Evolutionary conservation across 108 stramenopile species (phyloP).

Genomic region (Discostella pseudostelligera): DNA sequence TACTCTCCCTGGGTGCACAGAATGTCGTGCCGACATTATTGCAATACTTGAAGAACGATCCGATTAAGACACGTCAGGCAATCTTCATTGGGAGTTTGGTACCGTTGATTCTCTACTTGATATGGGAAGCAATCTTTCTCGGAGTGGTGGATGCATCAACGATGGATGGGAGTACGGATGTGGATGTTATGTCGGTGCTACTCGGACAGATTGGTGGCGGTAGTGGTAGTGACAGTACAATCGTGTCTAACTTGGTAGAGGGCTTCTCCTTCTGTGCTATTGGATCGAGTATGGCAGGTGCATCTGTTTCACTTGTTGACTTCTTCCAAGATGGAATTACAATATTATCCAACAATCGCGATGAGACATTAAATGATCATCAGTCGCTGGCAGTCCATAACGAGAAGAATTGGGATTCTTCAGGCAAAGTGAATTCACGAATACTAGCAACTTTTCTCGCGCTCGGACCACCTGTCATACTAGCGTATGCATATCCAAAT

Average conservation of each 20-base stretch:
- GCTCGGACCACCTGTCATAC: constrained; percentile 36
- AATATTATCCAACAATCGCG: not conserved
- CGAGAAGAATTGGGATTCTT: not conserved
- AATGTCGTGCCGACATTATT: constrained; percentile 52
- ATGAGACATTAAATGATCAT: not conserved
- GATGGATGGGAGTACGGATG: constrained; percentile 4
- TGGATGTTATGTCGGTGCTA: constrained; percentile 33
- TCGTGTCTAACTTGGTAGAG: constrained; percentile 36
- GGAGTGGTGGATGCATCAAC: constrained; percentile 37
- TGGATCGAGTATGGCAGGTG: constrained; percentile 53
- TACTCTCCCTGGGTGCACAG: constrained; percentile 50
- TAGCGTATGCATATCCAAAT: constrained; percentile 40
- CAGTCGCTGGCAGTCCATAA: not conserved
- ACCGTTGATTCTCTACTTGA: constrained; percentile 33
- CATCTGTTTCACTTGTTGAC: constrained; percentile 50
- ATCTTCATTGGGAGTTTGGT: constrained; percentile 42
- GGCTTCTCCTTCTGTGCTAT: constrained; percentile 47
- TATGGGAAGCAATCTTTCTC: constrained; percentile 49
- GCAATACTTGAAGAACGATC: constrained; percentile 36
- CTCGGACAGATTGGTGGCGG: constrained; percentile 17
- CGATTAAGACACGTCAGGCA: constrained; percentile 28
- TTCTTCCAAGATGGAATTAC: constrained; percentile 44
- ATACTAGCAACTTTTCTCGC: constrained; percentile 34
- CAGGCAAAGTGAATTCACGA: constrained; percentile 5
- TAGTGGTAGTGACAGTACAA: constrained; percentile 21